Conservation (phyloP, 2,329 filamentous ascomycete species). For the Sordariomycetes sp. region DNA sequence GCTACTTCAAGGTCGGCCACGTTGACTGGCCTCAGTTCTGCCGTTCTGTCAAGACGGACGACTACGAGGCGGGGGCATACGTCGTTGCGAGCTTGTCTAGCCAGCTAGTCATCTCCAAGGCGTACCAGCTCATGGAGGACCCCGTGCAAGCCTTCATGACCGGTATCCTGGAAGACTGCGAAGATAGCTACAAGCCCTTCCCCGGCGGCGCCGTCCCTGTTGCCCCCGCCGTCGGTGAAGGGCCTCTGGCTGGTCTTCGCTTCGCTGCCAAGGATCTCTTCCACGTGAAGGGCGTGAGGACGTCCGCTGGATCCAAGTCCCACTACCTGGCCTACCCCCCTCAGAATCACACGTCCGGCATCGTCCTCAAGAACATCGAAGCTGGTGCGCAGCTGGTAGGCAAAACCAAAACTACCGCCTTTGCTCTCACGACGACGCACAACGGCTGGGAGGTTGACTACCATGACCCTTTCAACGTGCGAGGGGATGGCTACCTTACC, state of each 20-base stretch:
- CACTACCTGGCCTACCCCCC: conserved; percentile 44
- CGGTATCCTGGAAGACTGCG: too few relatives aligned
- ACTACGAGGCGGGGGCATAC: too few relatives aligned
- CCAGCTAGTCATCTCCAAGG: too few relatives aligned
- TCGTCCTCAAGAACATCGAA: conserved; percentile 48
- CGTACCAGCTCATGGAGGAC: too few relatives aligned
- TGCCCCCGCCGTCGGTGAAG: too few relatives aligned
- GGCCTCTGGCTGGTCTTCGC: conserved; percentile 46
- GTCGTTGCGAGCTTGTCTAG: too few relatives aligned
- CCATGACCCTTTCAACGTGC: conserved; percentile 16
- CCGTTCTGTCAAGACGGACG: too few relatives aligned
- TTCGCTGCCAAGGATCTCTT: conserved; percentile 52
- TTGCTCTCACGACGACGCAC: conserved; percentile 28
- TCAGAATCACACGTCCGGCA: conserved; percentile 33
- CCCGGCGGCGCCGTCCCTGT: too few relatives aligned
- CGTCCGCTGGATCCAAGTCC: conserved; percentile 44
- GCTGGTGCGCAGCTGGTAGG: conserved; percentile 42
- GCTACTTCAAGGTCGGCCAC: too few relatives aligned
- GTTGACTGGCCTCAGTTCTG: too few relatives aligned
- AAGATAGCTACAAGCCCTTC: too few relatives aligned
- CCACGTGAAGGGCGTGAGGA: conserved; percentile 43
- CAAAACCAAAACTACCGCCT: conserved; percentile 35
- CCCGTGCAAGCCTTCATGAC: too few relatives aligned
- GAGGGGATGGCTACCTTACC: conserved; percentile 18
- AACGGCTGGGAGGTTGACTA: conserved; percentile 33